phyloP scores from a whole-genome alignment of 1,284 basidiomycete genomes.

The Mycena citricolor region DNA sequence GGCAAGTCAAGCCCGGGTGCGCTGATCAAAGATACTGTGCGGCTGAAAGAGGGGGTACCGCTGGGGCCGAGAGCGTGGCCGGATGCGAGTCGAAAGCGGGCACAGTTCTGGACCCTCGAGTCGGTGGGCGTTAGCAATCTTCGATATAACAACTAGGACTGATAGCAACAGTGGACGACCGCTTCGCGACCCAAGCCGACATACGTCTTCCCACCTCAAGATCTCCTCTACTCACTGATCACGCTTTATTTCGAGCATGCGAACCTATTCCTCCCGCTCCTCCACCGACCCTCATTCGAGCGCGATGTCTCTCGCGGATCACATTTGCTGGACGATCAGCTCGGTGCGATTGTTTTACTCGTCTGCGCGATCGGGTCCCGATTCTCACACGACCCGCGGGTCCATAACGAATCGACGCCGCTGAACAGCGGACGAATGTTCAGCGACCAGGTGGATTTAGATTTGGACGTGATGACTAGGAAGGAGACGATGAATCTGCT shows the following conservation, averaged over 20 bases:
- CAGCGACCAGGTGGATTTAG: slow-evolving; percentile 11
- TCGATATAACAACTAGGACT: not conserved
- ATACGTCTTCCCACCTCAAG: slow-evolving; percentile 13
- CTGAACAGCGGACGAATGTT: slow-evolving; percentile 9
- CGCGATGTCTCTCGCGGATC: not conserved
- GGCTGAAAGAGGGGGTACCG: not conserved
- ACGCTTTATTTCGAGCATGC: slow-evolving; percentile 12
- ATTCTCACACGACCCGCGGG: slow-evolving; percentile 14
- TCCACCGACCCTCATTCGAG: slow-evolving; percentile 18
- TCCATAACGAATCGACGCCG: not conserved
- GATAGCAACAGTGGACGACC: not conserved
- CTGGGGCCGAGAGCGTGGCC: not conserved
- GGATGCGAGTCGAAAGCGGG: not conserved
- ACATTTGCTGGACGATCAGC: slow-evolving; percentile 13
- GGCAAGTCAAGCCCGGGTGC: slow-evolving; percentile 2
- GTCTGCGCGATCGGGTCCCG: slow-evolving; percentile 16
- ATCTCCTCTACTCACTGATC: slow-evolving; percentile 4
- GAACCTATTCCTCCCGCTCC: slow-evolving; percentile 9
- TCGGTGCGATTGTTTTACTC: slow-evolving; percentile 12
- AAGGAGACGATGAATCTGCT: slow-evolving; percentile 36
- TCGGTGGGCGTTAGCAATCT: not conserved
- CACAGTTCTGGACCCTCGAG: not conserved
- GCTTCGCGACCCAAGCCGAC: not conserved
- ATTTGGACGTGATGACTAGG: too few relatives aligned
- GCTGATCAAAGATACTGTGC: not conserved